Evolutionary conservation across 345 rosid species (phyloP).

Genomic region (Hypericum androsaemum): DNA sequence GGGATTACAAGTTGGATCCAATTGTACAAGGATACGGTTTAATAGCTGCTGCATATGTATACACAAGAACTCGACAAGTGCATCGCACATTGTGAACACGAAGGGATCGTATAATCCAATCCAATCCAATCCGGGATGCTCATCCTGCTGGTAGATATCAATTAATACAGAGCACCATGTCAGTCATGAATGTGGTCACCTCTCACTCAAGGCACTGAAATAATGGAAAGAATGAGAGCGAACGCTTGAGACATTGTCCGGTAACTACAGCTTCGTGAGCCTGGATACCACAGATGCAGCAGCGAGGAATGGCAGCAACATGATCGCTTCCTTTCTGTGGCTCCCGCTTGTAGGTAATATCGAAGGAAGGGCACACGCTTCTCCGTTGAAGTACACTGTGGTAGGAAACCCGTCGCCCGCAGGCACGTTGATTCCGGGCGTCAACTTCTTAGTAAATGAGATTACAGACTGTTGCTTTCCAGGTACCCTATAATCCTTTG

Average conservation of each 20-base stretch:
- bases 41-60: too few relatives aligned
- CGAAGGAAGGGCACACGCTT: slow-evolving; percentile 76
- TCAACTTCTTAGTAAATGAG: slow-evolving; percentile 67
- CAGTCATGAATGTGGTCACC: slow-evolving; percentile 10
- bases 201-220: slow-evolving; percentile 15
- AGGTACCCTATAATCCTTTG: slow-evolving; percentile 57
- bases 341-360: slow-evolving; percentile 38
- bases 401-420: slow-evolving; percentile 82
- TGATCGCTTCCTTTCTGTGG: slow-evolving; percentile 23
- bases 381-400: slow-evolving; percentile 90
- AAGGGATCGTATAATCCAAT: too few relatives aligned
- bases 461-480: slow-evolving; percentile 90
- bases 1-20: too few relatives aligned
- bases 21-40: too few relatives aligned
- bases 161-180: too few relatives aligned
- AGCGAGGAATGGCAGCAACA: slow-evolving; percentile 15
- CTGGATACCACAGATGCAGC: too few relatives aligned
- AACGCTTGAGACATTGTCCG: not conserved
- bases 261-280: slow-evolving; percentile 17
- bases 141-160: too few relatives aligned
- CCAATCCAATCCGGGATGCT: slow-evolving; percentile 2
- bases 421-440: slow-evolving; percentile 59
- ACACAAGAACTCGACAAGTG: too few relatives aligned
- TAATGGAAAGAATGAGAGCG: slow-evolving; percentile 27
- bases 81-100: too few relatives aligned